Evolutionary conservation across 345 rosid species (phyloP).

Genomic region (Lepidium sativum): DNA sequence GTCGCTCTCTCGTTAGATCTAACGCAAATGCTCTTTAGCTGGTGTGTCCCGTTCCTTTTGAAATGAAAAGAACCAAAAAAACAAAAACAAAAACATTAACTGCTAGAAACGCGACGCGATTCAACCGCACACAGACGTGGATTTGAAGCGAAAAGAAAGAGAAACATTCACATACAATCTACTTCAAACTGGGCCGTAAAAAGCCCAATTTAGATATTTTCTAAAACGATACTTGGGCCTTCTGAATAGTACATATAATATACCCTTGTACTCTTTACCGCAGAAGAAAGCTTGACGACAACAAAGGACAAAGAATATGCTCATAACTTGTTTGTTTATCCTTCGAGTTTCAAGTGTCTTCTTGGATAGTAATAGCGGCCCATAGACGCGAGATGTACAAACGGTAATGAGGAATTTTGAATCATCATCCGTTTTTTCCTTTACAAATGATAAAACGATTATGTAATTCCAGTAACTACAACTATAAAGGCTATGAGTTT

Average conservation of each 20-base stretch:
- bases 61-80: background rate
- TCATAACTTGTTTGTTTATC: too few relatives aligned
- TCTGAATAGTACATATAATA: background rate
- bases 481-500: constrained; percentile 5
- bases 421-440: background rate
- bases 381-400: too few relatives aligned
- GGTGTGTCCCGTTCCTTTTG: constrained; percentile 20
- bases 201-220: background rate
- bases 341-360: too few relatives aligned
- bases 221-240: background rate
- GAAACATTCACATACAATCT: background rate
- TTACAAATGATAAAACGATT: background rate
- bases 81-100: background rate
- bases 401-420: background rate
- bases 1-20: constrained; percentile 23
- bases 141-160: background rate
- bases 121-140: constrained; percentile 14
- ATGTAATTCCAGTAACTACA: background rate
- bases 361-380: too few relatives aligned
- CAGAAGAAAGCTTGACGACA: background rate
- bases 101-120: constrained; percentile 16
- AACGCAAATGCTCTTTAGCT: constrained; percentile 21
- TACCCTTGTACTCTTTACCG: background rate
- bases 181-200: background rate
- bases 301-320: background rate